A percentile compares a stretch with the other conserved stretches of the same genome.
These are phyloP conservation scores for Lyophyllum shimeji DNA, from an alignment of 768 basidiomycete species.

Conservation along the genomic window DNA sequence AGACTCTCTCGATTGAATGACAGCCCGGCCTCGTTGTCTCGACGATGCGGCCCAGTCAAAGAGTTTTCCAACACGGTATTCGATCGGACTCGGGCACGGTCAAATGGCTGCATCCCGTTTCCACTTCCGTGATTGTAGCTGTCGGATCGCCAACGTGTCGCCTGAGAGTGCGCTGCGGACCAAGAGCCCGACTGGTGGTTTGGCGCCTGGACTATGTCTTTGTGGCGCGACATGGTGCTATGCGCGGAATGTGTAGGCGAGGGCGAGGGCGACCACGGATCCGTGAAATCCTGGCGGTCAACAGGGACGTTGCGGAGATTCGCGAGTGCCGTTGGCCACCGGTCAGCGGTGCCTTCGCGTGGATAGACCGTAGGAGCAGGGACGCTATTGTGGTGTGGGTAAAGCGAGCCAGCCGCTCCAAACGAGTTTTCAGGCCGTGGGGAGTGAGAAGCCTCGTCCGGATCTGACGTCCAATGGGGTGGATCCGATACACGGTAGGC, in stretches of 20 bases:
- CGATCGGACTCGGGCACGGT: conserved; percentile 37
- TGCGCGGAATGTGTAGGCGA: conserved; percentile 24
- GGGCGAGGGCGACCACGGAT: conserved; percentile 24
- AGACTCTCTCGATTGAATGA: conserved; percentile 30
- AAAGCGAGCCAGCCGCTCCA: conserved; percentile 25
- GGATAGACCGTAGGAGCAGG: conserved; percentile 25
- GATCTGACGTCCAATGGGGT: conserved; percentile 35
- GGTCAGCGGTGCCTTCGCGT: conserved; percentile 23
- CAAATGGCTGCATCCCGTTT: conserved; percentile 23
- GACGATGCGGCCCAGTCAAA: conserved; percentile 22
- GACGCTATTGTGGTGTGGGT: conserved; percentile 28
- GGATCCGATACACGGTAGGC: conserved; percentile 40
- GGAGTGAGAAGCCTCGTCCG: conserved; percentile 27
- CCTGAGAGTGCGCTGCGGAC: conserved; percentile 34
- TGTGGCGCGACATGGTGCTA: conserved; percentile 28
- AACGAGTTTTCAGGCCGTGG: conserved; percentile 34
- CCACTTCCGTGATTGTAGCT: conserved; percentile 26
- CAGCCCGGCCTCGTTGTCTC: conserved; percentile 29
- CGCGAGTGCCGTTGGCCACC: conserved; percentile 30
- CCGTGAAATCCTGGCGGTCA: conserved; percentile 19
- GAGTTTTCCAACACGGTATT: conserved; percentile 37
- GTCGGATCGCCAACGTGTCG: conserved; percentile 39
- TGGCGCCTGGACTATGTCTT: conserved; percentile 26
- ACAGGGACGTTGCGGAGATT: conserved; percentile 26
- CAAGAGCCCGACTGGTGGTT: conserved; percentile 31